Base-by-base conservation (phyloP, 2,329 filamentous ascomycete species). In the Myriosclerotinia curreyana region DNA sequence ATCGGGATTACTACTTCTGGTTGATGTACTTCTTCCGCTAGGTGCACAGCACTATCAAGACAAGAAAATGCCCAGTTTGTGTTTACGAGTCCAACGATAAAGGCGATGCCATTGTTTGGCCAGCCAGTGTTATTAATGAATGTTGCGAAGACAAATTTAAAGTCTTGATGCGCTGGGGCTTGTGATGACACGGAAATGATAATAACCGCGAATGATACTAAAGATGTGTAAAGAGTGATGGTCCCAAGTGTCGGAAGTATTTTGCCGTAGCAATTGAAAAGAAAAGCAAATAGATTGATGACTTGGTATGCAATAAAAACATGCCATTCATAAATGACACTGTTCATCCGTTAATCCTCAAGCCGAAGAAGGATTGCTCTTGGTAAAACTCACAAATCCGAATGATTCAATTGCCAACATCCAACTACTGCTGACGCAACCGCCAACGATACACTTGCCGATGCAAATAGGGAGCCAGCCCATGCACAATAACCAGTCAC, bases 61-160 rank as follows among this genome's bases (percentile, higher is more conserved):
- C 63, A 60, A 62, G 58, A 52, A 42, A 64, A 64, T 28, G 63
- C 56, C 63, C 54, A 61, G 6, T 60, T 64, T 31, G 63, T 38
- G 20, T 60, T 64, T n/a, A 62, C 63, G 6, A 61, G 58, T 5
- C 63, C 63, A 22, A 64, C 58, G 44, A 64, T 34, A 31, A 66
- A 66, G 9, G 65, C 56, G 17, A 66, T 40, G 28, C 56, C 56
- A 22, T 62, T 61, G 17, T 31, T 66, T 20, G 62, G 22, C 65
- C 65, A 66, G 11, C 59, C 63, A 15, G 63, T 64, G 31, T 52
- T 49, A 40, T 66, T 65, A 31, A 53, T 53, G 53, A 66, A 66
- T n/a, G 65, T 66, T 34, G 56, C 59, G 22, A 66, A 65, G 42
- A 65, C 63, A 8, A 54, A 60, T n/a, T 62, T 59, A 2, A 49